Evolutionary conservation across 768 basidiomycete genomes (phyloP).

Genomic region (Boletus subparvulus): DNA sequence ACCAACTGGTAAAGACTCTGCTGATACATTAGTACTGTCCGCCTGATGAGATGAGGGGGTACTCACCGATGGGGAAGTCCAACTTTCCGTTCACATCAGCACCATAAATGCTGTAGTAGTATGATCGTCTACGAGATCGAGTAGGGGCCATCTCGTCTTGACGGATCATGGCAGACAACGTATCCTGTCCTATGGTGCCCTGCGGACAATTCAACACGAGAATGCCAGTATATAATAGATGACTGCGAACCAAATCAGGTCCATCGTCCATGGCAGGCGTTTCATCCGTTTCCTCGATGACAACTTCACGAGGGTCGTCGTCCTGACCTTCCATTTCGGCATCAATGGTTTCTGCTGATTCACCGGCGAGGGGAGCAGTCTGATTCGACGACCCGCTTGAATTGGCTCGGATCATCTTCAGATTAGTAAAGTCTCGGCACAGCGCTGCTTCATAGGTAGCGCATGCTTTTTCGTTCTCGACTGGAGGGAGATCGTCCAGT

Average conservation of each 20-base stretch:
- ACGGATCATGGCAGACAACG: slow-evolving; percentile 69
- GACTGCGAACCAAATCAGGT: slow-evolving; percentile 26
- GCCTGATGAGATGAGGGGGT: neutral
- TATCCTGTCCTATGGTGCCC: slow-evolving; percentile 74
- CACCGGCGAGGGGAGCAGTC: slow-evolving; percentile 8
- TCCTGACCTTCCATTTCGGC: slow-evolving; percentile 12
- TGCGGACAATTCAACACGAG: slow-evolving; percentile 28
- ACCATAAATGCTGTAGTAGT: slow-evolving; percentile 41
- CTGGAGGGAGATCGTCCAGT: slow-evolving; percentile 55
- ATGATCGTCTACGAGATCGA: slow-evolving; percentile 56
- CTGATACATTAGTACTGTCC: slow-evolving; percentile 1
- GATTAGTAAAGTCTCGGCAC: slow-evolving; percentile 51
- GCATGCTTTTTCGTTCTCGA: slow-evolving; percentile 49
- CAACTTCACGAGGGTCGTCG: slow-evolving; percentile 18
- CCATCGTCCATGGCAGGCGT: slow-evolving; percentile 10
- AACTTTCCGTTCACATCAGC: slow-evolving; percentile 48
- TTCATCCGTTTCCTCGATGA: slow-evolving; percentile 19
- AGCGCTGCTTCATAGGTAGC: slow-evolving; percentile 48
- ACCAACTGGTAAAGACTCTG: slow-evolving; percentile 59
- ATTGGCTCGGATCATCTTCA: slow-evolving; percentile 29
- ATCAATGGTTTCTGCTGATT: slow-evolving; percentile 10
- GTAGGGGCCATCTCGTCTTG: slow-evolving; percentile 65
- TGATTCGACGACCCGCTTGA: slow-evolving; percentile 14
- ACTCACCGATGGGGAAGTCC: slow-evolving; percentile 57
- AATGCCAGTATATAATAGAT: neutral